Base-by-base conservation (phyloP, 2,329 filamentous ascomycete species). In the Penicillium glabrum region DNA sequence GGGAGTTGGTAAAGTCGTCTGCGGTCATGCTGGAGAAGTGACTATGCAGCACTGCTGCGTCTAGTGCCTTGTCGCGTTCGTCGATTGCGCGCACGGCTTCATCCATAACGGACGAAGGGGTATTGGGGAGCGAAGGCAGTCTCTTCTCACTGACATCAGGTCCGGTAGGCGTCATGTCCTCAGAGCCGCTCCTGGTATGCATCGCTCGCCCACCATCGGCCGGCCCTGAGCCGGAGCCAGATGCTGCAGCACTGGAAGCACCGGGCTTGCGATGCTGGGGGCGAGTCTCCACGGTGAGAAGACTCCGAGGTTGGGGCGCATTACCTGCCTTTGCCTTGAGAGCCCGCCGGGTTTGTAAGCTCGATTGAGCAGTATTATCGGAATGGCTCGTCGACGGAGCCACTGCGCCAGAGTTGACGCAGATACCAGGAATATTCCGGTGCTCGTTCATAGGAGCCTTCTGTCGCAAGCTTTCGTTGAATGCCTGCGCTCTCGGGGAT, bases 61-160 rank as follows among this genome's bases (percentile, higher is more conserved):
- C 71, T 26, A 74, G 61, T 13, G 64, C 67, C 21, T 61, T 65
- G 56, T 73, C 70, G 26, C 63, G 63, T 19, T 67, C 68, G 27
- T 75, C 71, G 27, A 75, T 67, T 19, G 71, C 70, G 16, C 67
- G 68, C 16, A 76, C 63, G 9, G 72, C 74, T 55, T 76, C 73
- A 23, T 77, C 74, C 69, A 77, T 72, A 35, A 77, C 76, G 1
- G 77, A 79, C 0, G 77, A 79, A 27, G 77, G 77, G 5, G 75
- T 75, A 58, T 79, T 79, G 9, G 77, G 77, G 21, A 79, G 67
- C 8, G 77, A 78, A 6, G 77, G 77, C 23, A 80, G 68, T 41
- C 77, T 66, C 58, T 80, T 79, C 19, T 74, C 67, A 31, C 63
- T 64, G 19, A 69, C 59, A 53, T 71, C 64, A 2, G 68, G 54